Percentiles rank a stretch among this genome's conserved stretches.
phyloP scores from a whole-genome alignment of 768 basidiomycete genomes.

The Tylopilus sp. region DNA sequence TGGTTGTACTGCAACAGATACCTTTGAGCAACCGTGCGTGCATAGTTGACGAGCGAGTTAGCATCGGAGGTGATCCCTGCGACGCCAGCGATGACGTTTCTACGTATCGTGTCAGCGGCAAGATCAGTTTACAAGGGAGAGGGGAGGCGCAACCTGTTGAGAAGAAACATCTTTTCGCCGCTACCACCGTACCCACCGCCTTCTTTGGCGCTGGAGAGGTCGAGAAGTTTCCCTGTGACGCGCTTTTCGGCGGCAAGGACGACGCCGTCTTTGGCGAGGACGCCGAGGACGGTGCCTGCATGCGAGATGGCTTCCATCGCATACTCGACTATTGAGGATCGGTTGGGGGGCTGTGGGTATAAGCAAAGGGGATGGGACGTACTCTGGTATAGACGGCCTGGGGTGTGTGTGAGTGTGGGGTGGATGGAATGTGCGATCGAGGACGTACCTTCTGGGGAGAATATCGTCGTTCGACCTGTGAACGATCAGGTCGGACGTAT shows the following conservation, averaged over 20 bases:
- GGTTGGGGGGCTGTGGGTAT: conserved; percentile 2
- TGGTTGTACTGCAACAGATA: conserved; percentile 92
- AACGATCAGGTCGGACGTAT: conserved; percentile 23
- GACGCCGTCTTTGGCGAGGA: conserved; percentile 86
- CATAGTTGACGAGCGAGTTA: conserved; percentile 94
- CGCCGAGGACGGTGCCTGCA: conserved; percentile 90
- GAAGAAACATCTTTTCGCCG: conserved; percentile 95
- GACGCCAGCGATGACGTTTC: conserved; percentile 93
- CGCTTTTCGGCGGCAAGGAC: conserved; percentile 96
- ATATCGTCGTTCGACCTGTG: conserved; percentile 93
- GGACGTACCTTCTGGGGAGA: conserved; percentile 89
- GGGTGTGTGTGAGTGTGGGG: conserved; percentile 7
- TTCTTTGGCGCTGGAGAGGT: conserved; percentile 81
- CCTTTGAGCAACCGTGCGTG: conserved; percentile 84
- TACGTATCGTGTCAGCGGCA: conserved; percentile 31
- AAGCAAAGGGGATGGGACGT: conserved; percentile 26
- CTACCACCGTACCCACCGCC: conserved; percentile 86
- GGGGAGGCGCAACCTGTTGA: conserved; percentile 70
- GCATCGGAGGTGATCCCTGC: conserved; percentile 97
- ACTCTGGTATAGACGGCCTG: conserved; percentile 97
- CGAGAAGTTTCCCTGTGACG: conserved; percentile 95
- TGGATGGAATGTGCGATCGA: conserved; percentile 4
- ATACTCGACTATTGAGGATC: conserved; percentile 77
- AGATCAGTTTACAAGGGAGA: background rate
- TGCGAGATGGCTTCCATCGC: conserved; percentile 99